Conservation (phyloP, 1,139 yeast genomes). For the Scheffersomyces titani region DNA sequence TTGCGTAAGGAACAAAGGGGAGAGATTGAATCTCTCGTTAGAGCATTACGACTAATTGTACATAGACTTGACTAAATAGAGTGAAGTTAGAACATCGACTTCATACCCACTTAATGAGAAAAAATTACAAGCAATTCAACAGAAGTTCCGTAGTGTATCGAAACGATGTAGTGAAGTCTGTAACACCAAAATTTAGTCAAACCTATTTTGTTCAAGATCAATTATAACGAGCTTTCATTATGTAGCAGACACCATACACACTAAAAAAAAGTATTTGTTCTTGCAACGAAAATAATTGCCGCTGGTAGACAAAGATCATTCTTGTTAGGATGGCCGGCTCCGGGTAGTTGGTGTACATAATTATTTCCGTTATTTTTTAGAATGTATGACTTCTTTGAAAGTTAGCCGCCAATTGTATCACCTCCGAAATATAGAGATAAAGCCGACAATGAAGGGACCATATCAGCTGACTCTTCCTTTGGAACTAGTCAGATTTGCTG, state of each 20-base stretch:
- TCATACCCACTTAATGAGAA: constrained; percentile 1
- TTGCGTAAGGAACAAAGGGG: neutral
- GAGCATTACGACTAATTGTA: neutral
- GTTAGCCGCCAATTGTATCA: neutral
- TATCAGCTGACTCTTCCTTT: neutral
- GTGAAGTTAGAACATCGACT: neutral
- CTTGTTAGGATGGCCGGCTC: neutral
- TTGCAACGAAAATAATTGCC: neutral
- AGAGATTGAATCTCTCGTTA: neutral
- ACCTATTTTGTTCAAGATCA: neutral
- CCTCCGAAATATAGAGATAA: neutral
- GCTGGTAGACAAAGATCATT: neutral
- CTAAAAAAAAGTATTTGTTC: neutral
- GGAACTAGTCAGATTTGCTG: neutral
- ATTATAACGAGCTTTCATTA: neutral
- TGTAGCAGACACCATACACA: neutral
- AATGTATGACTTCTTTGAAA: neutral
- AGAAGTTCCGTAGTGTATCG: neutral
- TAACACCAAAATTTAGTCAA: neutral
- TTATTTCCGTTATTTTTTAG: neutral
- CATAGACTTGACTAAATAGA: neutral
- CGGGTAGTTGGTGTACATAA: neutral
- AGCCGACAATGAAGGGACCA: neutral
- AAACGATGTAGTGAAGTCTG: neutral
- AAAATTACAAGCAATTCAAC: neutral